Conservation (phyloP, 495 filamentous ascomycete genomes). For the Chlorociboria aeruginascens region DNA sequence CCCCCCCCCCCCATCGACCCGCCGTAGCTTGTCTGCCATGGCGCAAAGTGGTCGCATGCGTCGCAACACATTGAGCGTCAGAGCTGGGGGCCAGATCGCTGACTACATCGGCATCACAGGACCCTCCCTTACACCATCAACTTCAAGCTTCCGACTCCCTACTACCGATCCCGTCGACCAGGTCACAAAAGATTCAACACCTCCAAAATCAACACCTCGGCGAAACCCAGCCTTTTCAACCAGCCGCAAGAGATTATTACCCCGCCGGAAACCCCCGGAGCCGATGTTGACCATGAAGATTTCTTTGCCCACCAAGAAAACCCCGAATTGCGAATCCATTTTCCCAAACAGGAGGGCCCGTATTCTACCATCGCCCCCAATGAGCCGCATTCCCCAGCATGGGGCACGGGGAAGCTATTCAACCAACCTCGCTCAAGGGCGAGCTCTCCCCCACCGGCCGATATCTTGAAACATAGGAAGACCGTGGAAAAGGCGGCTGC, state of each 20-base stretch:
- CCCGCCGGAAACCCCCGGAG: constrained; percentile 48
- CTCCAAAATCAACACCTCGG: constrained; percentile 17
- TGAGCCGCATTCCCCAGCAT: constrained; percentile 56
- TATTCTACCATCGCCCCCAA: constrained; percentile 31
- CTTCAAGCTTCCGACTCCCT: constrained; percentile 43
- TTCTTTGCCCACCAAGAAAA: constrained; percentile 45
- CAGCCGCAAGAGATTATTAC: constrained; percentile 29
- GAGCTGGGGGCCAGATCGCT: constrained; percentile 5
- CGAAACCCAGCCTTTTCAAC: constrained; percentile 32
- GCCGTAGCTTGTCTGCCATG: background rate
- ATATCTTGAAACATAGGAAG: constrained; percentile 55
- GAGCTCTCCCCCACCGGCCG: constrained; percentile 54
- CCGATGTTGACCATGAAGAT: constrained; percentile 43
- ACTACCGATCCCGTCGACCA: constrained; percentile 6
- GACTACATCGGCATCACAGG: constrained; percentile 31
- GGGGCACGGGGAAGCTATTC: constrained; percentile 50
- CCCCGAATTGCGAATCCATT: constrained; percentile 29
- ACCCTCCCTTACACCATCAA: constrained; percentile 86
- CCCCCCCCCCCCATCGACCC: background rate
- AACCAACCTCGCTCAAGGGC: constrained; percentile 67
- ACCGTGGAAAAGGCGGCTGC: constrained; percentile 35
- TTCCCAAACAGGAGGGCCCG: constrained; percentile 25
- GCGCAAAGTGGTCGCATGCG: background rate
- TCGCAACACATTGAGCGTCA: background rate
- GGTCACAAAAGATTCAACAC: constrained; percentile 17